phyloP scores from a whole-genome alignment of 2,329 filamentous ascomycete species.

The Mycosphaerella sp. region DNA sequence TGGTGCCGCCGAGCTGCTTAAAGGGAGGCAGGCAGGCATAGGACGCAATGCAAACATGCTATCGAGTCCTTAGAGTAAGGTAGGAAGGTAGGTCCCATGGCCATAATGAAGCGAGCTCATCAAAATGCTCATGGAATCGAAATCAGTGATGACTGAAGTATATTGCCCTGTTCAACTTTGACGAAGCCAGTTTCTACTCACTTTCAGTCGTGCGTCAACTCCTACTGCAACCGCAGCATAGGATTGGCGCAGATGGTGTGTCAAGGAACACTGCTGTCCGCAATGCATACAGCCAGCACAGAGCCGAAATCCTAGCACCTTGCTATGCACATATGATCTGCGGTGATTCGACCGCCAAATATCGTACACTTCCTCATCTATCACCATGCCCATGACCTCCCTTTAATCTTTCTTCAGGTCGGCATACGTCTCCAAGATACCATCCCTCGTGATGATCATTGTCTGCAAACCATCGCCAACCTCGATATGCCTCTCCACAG shows the following conservation, averaged over 20 bases:
- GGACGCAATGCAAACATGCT: no score
- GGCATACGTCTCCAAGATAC: slow-evolving; percentile 77
- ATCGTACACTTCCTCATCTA: slow-evolving; percentile 13
- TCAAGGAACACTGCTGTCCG: background rate
- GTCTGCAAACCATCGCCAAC: slow-evolving; percentile 95
- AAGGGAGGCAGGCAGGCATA: no score
- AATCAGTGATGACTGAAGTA: no score
- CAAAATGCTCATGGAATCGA: no score
- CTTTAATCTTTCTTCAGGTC: slow-evolving; percentile 80
- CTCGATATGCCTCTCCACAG: slow-evolving; percentile 97
- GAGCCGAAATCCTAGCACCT: slow-evolving; percentile 13
- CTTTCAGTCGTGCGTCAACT: no score
- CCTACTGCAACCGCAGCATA: no score
- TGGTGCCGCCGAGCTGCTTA: no score
- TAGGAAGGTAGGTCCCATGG: no score
- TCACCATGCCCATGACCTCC: background rate
- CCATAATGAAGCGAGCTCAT: no score
- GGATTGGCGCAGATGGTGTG: background rate
- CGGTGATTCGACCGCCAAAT: slow-evolving; percentile 3
- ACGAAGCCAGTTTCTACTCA: no score
- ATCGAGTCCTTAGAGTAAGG: no score
- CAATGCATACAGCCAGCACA: background rate
- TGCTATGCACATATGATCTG: slow-evolving; percentile 13
- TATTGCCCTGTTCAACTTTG: no score
- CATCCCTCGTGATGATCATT: slow-evolving; percentile 81